A percentile compares a stretch with the other conserved stretches of the same genome.
Conservation (phyloP, 176 grass and related monocot species). For the Oropetium thomaeum region DNA sequence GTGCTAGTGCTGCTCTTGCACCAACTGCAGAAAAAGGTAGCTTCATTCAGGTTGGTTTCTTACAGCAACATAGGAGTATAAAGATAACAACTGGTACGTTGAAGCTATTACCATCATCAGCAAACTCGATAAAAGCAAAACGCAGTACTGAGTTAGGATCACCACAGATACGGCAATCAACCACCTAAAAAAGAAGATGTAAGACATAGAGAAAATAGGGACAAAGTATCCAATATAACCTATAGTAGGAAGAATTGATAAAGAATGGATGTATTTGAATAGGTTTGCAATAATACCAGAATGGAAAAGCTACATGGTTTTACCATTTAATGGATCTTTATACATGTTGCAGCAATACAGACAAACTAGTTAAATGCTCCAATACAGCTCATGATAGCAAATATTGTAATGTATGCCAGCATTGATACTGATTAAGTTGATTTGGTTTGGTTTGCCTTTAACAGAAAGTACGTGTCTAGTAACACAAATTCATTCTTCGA, state of each 20-base stretch:
- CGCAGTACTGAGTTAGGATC: conserved; percentile 89
- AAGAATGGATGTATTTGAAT: background rate
- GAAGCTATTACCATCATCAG: conserved; percentile 73
- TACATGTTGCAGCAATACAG: background rate
- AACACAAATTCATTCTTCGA: background rate
- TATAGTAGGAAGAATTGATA: background rate
- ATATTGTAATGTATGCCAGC: no score
- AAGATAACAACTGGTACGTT: conserved; percentile 6
- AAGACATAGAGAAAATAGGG: background rate
- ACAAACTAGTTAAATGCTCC: no score
- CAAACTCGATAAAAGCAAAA: conserved; percentile 99
- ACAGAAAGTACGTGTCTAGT: background rate
- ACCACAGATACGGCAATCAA: conserved; percentile 95
- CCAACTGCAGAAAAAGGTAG: conserved; percentile 57
- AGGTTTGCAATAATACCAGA: background rate
- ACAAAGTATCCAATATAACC: background rate
- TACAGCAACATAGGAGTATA: background rate
- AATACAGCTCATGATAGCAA: no score
- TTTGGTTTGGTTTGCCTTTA: background rate
- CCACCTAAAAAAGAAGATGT: conserved; percentile 55
- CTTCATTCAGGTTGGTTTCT: conserved; percentile 21
- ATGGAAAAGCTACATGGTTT: conserved; percentile 3
- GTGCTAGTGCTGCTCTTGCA: conserved; percentile 76
- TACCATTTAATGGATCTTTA: background rate
- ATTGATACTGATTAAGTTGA: background rate